These are phyloP conservation scores for Brettanomyces sp. DNA, from an alignment of 805 yeast genomes.

Conservation along the genomic window DNA sequence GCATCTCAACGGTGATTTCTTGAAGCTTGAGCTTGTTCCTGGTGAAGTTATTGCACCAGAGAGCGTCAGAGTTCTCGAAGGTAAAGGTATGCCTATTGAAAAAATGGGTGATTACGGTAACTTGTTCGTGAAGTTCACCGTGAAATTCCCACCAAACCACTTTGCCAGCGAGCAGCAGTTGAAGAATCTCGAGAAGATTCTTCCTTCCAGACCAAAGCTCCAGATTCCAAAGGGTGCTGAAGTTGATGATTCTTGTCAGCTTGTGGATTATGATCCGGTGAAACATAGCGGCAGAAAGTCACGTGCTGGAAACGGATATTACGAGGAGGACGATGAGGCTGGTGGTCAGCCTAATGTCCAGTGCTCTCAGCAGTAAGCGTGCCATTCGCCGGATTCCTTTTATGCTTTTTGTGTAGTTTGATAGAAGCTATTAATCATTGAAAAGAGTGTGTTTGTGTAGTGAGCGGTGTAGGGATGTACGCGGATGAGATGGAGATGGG, in stretches of 20 bases:
- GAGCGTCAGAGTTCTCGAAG: conserved; percentile 67
- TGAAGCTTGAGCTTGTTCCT: conserved; percentile 73
- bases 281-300: conserved; percentile 25
- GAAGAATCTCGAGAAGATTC: conserved; percentile 58
- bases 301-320: conserved; percentile 38
- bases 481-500: too few relatives aligned
- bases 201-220: conserved; percentile 66
- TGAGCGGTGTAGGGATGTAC: too few relatives aligned
- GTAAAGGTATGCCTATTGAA: conserved; percentile 96
- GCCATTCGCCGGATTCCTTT: background rate
- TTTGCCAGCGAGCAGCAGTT: conserved; percentile 71
- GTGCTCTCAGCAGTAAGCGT: conserved; percentile 80
- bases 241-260: conserved; percentile 54
- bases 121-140: conserved; percentile 73
- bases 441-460: too few relatives aligned
- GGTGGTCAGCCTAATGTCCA: conserved; percentile 69
- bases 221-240: conserved; percentile 62
- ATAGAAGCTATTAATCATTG: too few relatives aligned
- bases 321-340: conserved; percentile 43
- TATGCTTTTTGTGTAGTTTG: too few relatives aligned
- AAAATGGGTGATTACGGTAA: conserved; percentile 85
- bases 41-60: conserved; percentile 93
- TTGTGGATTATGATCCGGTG: conserved; percentile 19
- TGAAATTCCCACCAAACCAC: conserved; percentile 76
- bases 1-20: conserved; percentile 87